Conservation (phyloP, 2,329 filamentous ascomycete genomes). For the Canariomyces notabilis region DNA sequence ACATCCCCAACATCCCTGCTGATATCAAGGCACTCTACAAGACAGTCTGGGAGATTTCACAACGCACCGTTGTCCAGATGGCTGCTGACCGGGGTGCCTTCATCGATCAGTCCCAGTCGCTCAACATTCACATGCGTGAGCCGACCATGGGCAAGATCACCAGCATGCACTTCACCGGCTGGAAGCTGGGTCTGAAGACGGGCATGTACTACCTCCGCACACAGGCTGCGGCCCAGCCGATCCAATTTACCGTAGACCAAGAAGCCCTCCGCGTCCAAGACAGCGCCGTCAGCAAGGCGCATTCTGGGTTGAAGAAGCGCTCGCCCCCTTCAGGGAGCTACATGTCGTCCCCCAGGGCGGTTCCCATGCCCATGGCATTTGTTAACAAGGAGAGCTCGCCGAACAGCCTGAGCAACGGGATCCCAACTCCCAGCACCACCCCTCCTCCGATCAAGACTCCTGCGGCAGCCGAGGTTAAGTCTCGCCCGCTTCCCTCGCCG, state of each 20-base stretch:
- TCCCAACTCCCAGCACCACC: conserved; percentile 64
- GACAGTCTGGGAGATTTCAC: conserved; percentile 99
- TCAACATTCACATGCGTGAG: conserved; percentile 99
- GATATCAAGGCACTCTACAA: conserved; percentile 98
- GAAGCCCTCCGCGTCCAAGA: conserved; percentile 86
- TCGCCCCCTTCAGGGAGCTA: conserved; percentile 52
- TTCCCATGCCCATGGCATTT: conserved; percentile 61
- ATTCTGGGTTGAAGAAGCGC: conserved; percentile 63
- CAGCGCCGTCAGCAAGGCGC: conserved; percentile 65
- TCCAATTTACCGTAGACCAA: conserved; percentile 98
- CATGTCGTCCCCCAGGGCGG: conserved; percentile 54
- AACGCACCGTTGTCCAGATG: conserved; percentile 95
- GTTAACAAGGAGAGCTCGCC: conserved; percentile 46
- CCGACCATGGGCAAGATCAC: conserved; percentile 99
- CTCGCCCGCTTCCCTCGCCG: conserved; percentile 49
- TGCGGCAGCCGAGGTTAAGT: conserved; percentile 38
- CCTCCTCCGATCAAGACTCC: conserved; percentile 48
- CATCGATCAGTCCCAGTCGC: conserved; percentile 97
- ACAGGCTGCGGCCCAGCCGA: conserved; percentile 91
- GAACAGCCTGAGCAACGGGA: conserved; percentile 45
- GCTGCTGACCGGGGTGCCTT: conserved; percentile 96
- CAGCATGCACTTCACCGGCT: conserved; percentile 98
- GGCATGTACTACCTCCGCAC: conserved; percentile 99
- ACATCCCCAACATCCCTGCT: conserved; percentile 91
- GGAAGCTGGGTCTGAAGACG: conserved; percentile 98